phyloP scores from a whole-genome alignment of 768 basidiomycete genomes.

The Lentinus tigrinus region DNA sequence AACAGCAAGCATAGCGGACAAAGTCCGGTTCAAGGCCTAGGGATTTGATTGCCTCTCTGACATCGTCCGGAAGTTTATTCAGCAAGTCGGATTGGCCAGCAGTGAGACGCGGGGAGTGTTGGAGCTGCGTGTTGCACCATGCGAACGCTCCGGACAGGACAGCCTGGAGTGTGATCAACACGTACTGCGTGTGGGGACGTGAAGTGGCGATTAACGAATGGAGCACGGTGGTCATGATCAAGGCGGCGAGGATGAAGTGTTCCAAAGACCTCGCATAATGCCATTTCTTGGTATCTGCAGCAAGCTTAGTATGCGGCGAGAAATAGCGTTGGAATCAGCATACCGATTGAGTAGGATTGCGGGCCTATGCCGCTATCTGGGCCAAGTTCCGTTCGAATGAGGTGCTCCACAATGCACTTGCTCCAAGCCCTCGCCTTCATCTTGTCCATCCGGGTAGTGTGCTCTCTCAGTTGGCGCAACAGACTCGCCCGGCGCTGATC shows the following conservation, averaged over 20 bases:
- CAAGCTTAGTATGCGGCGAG: too few relatives aligned
- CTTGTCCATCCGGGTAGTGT: too few relatives aligned
- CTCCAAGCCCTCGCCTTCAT: too few relatives aligned
- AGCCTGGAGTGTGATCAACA: not conserved
- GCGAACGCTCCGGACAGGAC: not conserved
- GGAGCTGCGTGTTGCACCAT: not conserved
- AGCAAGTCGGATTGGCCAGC: not conserved
- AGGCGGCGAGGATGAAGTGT: slow-evolving; percentile 1
- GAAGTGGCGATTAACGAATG: not conserved
- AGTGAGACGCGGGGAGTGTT: not conserved
- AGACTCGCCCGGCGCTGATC: too few relatives aligned
- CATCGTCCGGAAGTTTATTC: not conserved
- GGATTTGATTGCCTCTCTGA: not conserved
- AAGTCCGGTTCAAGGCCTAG: slow-evolving; percentile 7
- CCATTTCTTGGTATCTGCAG: too few relatives aligned
- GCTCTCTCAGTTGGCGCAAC: too few relatives aligned
- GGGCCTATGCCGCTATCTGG: too few relatives aligned
- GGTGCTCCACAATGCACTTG: too few relatives aligned
- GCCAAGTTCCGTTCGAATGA: too few relatives aligned
- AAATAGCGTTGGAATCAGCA: too few relatives aligned
- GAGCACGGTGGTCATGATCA: not conserved
- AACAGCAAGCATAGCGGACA: slow-evolving; percentile 5
- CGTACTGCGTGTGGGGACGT: not conserved
- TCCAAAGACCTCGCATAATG: not conserved
- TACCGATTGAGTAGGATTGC: too few relatives aligned